Percentiles rank a stretch among this genome's conserved stretches.
These are phyloP conservation scores for Calocybe gambosa DNA, from an alignment of 1,284 basidiomycete species.

Conservation along the genomic window DNA sequence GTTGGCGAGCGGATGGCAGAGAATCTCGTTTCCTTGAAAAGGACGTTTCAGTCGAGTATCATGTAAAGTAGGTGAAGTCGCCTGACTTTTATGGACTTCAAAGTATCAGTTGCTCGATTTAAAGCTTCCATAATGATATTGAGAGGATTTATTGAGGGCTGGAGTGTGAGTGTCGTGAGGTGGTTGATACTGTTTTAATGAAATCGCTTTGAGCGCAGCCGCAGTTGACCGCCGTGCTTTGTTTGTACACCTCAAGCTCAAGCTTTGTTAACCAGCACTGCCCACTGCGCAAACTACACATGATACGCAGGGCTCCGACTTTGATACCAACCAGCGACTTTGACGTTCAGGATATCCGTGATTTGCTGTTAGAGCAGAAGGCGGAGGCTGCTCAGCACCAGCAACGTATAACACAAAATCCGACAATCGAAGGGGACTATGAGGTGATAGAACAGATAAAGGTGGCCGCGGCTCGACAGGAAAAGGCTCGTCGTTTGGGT, in stretches of 20 bases:
- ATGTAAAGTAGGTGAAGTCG: background rate
- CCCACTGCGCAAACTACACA: constrained; percentile 21
- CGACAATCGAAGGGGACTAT: constrained; percentile 32
- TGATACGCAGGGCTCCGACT: constrained; percentile 74
- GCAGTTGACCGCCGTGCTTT: constrained; percentile 10
- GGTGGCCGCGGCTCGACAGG: constrained; percentile 22
- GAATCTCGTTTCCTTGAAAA: constrained; percentile 72
- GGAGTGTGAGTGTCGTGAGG: constrained; percentile 6
- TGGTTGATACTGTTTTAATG: constrained; percentile 11
- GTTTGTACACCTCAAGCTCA: constrained; percentile 6
- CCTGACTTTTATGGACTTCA: constrained; percentile 70
- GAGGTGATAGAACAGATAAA: constrained; percentile 35
- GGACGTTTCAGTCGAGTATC: background rate
- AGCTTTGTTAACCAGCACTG: too few relatives aligned
- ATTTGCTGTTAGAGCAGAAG: constrained; percentile 51
- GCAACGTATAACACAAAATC: constrained; percentile 33
- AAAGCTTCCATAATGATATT: constrained; percentile 48
- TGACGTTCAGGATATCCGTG: constrained; percentile 70
- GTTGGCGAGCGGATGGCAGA: constrained; percentile 73
- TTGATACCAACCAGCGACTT: constrained; percentile 65
- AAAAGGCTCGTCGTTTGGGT: constrained; percentile 35
- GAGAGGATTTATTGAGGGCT: constrained; percentile 7
- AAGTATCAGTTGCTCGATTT: constrained; percentile 56
- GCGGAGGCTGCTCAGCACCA: constrained; percentile 35
- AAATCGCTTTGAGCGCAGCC: constrained; percentile 16